Evolutionary conservation across 2,329 filamentous ascomycete genomes (phyloP), one percentile per base, ranked within the genome.

Genomic region (Chalara sp.): DNA sequence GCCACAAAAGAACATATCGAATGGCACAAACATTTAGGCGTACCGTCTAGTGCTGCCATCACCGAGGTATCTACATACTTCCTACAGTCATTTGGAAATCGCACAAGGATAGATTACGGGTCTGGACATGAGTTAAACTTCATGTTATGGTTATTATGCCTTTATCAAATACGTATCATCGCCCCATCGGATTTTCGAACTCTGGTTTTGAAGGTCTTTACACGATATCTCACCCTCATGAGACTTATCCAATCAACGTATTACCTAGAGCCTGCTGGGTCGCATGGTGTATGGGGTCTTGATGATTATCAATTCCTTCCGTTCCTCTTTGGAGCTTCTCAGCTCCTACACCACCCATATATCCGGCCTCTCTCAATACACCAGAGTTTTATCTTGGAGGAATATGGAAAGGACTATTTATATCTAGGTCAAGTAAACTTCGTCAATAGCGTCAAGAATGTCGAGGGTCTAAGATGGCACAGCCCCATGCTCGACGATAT

Each of bases 401-500:
- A 97, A 66, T 91, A 88, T 61, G 80, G 82, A 11, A 72, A 78
- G 50, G 88, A 96, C 50, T 99, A 86, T 63, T 72, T 99, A 51
- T 99, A 99, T 62, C 80, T 99, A 0, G 87, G 91, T 48, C 93
- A 97, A 69, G 89, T 99, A 30, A 79, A 80, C 47, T 99, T 95
- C 70, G 92, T 99, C 52, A 96, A 97, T 70, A 88, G 84, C 59
- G 95, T 95, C 52, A 99, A 99, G 75, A 96, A 89, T 1, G 91
- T 96, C 52, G 89, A 95, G 63, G 92, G 91, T 1, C 72, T 99
- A 54, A 80, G 93, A 43, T 99, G 93, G 93, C 95, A 99, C 64
- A 91, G 86, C 57, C 93, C 95, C 4, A 97, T 99, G 95, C 80
- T 99, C 13, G 93, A 99, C 65, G 93, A 99, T 67, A 99, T 99